Base-by-base conservation (phyloP, 2,329 filamentous ascomycete genomes). In the Cladophialophora immunda region DNA sequence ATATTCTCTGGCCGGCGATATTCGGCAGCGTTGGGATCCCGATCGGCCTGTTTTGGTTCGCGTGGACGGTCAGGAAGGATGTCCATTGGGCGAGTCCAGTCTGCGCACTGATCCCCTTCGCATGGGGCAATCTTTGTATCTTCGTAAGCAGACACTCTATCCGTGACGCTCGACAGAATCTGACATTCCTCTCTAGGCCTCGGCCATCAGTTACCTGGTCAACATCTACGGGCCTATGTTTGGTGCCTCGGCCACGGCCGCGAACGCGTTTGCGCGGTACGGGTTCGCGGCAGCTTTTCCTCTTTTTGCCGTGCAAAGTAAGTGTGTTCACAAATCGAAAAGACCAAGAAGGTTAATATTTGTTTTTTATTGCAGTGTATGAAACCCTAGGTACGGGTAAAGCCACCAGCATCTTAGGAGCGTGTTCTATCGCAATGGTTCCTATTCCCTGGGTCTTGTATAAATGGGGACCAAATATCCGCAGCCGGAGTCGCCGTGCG, bases 71-170 rank as follows among this genome's bases (percentile, higher is more conserved):
- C n/a, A 74, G 73, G 5, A 71, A 75, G 0, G 67, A 69, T 2
- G 75, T 83, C 3, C 80, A 80, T 68, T 83, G 76, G 76, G 78
- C 80, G 15, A 68, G 67, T n/a, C 69, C 70, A 13, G 62, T 70
- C 9, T 47, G 72, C 15, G 70, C 73, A 2, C 57, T 67, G 8
- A 66, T 70, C 29, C 60, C 71, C 19, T 74, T 75, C 62, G 74
- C 69, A 4, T 68, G 62, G 50, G 70, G 72, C 15, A 74, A 74
- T 59, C 61, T 75, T 4, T 66, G 72, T 27, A 69, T 75, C 5
- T 75, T 75, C 38, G 84, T 29, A 82, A 90, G 65, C 83, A 87
- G 22, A 54, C 22, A 6, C 19, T 22, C 25, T 55, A 17, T 36
- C n/a, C 47, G 11, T 36, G 9, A 59, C 29, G 9, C 9, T 32